These are phyloP conservation scores for Aspergillus aculeatus DNA, from an alignment of 2,329 filamentous ascomycete genomes.

Conservation along the genomic window DNA sequence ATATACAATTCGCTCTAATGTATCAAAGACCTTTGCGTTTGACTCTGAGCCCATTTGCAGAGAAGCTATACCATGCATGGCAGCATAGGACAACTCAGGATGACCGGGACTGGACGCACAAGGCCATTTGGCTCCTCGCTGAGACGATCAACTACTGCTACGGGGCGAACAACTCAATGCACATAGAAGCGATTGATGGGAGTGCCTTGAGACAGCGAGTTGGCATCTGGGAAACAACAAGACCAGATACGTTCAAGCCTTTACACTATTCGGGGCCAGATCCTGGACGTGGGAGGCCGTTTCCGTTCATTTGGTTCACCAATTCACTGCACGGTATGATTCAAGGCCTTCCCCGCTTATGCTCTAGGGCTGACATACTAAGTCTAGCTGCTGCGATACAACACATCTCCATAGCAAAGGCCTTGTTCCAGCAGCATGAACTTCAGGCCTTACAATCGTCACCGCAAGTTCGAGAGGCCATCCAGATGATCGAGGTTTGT, in stretches of 20 bases:
- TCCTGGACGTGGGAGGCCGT: conserved; percentile 27
- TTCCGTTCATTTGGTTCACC: conserved; percentile 35
- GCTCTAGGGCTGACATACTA: neutral
- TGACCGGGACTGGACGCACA: conserved; percentile 36
- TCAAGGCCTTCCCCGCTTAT: neutral
- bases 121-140: conserved; percentile 35
- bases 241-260: conserved; percentile 30
- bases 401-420: conserved; percentile 36
- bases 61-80: conserved; percentile 31
- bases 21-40: conserved; percentile 34
- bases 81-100: conserved; percentile 21
- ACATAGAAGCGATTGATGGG: conserved; percentile 18
- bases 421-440: conserved; percentile 27
- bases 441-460: conserved; percentile 16
- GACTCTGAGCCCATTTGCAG: conserved; percentile 32
- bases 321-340: conserved; percentile 33
- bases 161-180: conserved; percentile 21
- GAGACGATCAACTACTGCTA: conserved; percentile 37
- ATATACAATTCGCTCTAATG: conserved; percentile 36
- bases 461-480: conserved; percentile 15
- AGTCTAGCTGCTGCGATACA: conserved; percentile 32
- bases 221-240: conserved; percentile 27
- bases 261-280: conserved; percentile 32
- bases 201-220: conserved; percentile 26
- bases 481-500: conserved; percentile 25